Evolutionary conservation across 2,329 filamentous ascomycete species (phyloP), one percentile per base, ranked within the genome.

Genomic region (Alternaria metachromatica): DNA sequence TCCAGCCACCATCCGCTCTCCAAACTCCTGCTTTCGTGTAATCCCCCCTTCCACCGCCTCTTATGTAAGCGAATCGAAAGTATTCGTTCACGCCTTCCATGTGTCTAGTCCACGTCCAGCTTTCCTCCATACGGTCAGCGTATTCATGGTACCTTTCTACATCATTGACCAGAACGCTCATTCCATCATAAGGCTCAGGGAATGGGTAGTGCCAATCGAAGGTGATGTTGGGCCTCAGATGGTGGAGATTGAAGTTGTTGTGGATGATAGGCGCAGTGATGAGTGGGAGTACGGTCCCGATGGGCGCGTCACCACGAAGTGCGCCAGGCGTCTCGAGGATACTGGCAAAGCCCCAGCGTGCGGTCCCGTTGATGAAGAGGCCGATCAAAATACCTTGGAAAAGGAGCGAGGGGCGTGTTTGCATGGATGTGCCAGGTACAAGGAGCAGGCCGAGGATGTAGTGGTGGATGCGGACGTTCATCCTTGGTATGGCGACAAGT

Each of bases 301-400:
- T 71, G n/a, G 80, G 81, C 0, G 80, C 80, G 46, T 84, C 83
- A 30, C 82, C 89, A 58, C 89, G 89, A 23, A 99, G 82, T 1
- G 89, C 89, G 1, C 81, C 86, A 0, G 92, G 88, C 0, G 96
- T 98, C 80, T 99, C 90, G 15, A 99, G 86, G 50, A 99, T 88
- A 1, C 91, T 87, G 65, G 93, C 94, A 78, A 97, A 99, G 0
- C 94, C 94, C 96, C 96, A 98, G 46, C 95, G 87, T 5, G 94
- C 95, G 63, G 96, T 89, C 56, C 96, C 95, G 77, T 97, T 97
- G 81, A 97, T 90, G 79, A 97, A 98, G 0, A 98, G 86, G 0
- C 96, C 96, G 8, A 98, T 83, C 0, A 99, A 84, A 2, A 99
- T 84, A 11, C 96, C 96, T 79, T 98, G 95, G 75, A 96, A 98